Evolutionary conservation across 2,329 filamentous ascomycete genomes (phyloP), one percentile per base, ranked within the genome.

Genomic region (Juglanconis juglandina): DNA sequence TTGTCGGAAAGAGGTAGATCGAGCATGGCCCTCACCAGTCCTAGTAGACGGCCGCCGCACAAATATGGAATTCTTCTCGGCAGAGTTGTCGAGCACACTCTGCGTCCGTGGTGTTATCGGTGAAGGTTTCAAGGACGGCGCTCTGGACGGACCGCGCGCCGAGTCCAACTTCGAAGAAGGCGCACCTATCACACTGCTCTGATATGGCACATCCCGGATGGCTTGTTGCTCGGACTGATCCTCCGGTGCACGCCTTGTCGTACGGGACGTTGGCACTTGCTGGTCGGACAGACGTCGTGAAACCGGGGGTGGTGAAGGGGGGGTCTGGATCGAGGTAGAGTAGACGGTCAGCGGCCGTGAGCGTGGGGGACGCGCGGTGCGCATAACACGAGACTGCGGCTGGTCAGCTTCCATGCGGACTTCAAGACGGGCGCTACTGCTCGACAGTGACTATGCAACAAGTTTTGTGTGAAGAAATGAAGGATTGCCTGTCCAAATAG

Each of bases 201-300:
- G 78, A 60, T 79, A 80, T 1, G 76, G 73, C 34, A 78, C 67
- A 53, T 78, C 75, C n/a, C 79, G 77, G 33, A 76, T 68, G 51
- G 68, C 66, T 60, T 73, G 70, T 46, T 77, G 77, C 14, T 68
- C 66, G 7, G 73, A 68, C 61, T 77, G 75, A 9, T 80, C 77
- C n/a, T 82, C 78, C 30, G 68, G 68, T 14, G 67, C 57, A 34
- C 71, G 66, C 71, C 79, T 71, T 66, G 73, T 71, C 66, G 72
- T 65, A 66, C 77, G 71, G 65, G 75, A 72, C 11, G 73, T 76
- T 39, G 56, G 42, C 44, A 84, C 82, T 64, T 82, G 79, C 66
- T 83, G 82, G 57, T 87, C 84, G 2, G 84, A 86, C 44, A 86
- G 74, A 32, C 84, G 82, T 42, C 83, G 80, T 58, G 73, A 72